Percentiles rank a stretch among this genome's conserved stretches.
phyloP scores from a whole-genome alignment of 306 rosid species.

The Cicer chorassanicum region DNA sequence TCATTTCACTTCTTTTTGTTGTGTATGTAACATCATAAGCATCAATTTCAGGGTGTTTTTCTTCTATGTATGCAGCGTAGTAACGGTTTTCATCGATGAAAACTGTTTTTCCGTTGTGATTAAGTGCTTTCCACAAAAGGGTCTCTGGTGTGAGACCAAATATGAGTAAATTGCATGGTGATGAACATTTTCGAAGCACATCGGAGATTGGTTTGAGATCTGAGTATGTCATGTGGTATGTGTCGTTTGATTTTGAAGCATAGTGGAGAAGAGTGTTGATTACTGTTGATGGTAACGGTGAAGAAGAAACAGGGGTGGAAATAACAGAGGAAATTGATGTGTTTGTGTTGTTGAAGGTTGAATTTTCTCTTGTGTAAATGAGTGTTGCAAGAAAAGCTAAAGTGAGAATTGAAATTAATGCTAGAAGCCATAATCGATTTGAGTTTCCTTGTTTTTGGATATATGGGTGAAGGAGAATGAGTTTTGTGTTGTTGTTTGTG shows the following conservation, averaged over 20 bases:
- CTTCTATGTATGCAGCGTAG: constrained; percentile 84
- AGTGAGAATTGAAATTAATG: constrained; percentile 81
- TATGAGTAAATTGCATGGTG: constrained; percentile 77
- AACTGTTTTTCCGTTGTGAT: constrained; percentile 86
- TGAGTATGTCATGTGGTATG: constrained; percentile 77
- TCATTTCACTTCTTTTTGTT: constrained; percentile 69
- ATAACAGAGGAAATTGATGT: constrained; percentile 46
- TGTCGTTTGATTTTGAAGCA: constrained; percentile 79
- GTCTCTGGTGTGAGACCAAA: constrained; percentile 92
- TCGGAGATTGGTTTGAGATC: constrained; percentile 89
- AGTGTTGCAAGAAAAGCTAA: constrained; percentile 80
- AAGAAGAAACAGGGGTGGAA: constrained; percentile 37
- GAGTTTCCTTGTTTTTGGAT: constrained; percentile 96
- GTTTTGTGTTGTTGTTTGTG: constrained; percentile 75
- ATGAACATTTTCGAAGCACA: constrained; percentile 75
- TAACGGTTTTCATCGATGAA: constrained; percentile 95
- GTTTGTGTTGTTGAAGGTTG: constrained; percentile 47
- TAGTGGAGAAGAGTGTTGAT: constrained; percentile 88
- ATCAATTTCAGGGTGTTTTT: constrained; percentile 89
- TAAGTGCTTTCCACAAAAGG: constrained; percentile 88
- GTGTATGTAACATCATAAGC: constrained; percentile 94
- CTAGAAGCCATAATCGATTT: constrained; percentile 79
- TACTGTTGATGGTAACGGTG: constrained; percentile 68
- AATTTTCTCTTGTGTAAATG: constrained; percentile 69
- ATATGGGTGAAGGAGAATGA: constrained; percentile 96